Evolutionary conservation across 1,284 basidiomycete species (phyloP).

Genomic region (Pseudozyma hubeiensis): DNA sequence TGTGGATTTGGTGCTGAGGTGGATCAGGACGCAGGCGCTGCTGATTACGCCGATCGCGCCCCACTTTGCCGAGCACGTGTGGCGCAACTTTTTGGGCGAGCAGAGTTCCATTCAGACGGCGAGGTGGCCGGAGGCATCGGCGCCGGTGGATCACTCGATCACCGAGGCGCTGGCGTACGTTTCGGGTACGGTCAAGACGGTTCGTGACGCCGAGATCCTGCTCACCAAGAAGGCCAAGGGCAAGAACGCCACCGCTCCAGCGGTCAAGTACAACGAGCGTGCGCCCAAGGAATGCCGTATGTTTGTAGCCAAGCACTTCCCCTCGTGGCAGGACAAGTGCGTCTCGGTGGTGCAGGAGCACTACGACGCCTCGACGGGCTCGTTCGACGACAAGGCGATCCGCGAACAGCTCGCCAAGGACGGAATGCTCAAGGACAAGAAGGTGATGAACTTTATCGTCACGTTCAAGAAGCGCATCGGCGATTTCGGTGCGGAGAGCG

Average conservation of each 20-base stretch:
- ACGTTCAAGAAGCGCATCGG: conserved; percentile 90
- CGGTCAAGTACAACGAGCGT: conserved; percentile 61
- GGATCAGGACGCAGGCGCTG: conserved; percentile 84
- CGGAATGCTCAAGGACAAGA: conserved; percentile 95
- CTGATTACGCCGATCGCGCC: conserved; percentile 90
- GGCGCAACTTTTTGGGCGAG: conserved; percentile 78
- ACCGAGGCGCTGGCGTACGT: conserved; percentile 77
- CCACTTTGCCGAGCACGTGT: conserved; percentile 94
- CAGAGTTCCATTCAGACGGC: conserved; percentile 85
- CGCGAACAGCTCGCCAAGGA: conserved; percentile 77
- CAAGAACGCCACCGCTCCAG: conserved; percentile 30
- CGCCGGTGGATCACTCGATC: conserved; percentile 74
- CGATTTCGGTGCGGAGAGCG: conserved; percentile 80
- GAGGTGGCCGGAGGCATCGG: conserved; percentile 76
- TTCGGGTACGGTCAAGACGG: conserved; percentile 84
- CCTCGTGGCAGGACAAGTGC: conserved; percentile 90
- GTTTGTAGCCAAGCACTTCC: conserved; percentile 90
- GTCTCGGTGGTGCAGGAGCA: conserved; percentile 81
- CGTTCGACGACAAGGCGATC: conserved; percentile 86
- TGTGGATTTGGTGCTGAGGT: conserved; percentile 77
- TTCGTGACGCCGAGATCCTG: conserved; percentile 84
- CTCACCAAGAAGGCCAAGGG: conserved; percentile 60
- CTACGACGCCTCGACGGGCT: conserved; percentile 75
- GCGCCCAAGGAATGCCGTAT: conserved; percentile 82
- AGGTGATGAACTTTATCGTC: conserved; percentile 93